Evolutionary conservation across 2,329 filamentous ascomycete genomes (phyloP).

Genomic region (Fonsecaea pedrosoi): DNA sequence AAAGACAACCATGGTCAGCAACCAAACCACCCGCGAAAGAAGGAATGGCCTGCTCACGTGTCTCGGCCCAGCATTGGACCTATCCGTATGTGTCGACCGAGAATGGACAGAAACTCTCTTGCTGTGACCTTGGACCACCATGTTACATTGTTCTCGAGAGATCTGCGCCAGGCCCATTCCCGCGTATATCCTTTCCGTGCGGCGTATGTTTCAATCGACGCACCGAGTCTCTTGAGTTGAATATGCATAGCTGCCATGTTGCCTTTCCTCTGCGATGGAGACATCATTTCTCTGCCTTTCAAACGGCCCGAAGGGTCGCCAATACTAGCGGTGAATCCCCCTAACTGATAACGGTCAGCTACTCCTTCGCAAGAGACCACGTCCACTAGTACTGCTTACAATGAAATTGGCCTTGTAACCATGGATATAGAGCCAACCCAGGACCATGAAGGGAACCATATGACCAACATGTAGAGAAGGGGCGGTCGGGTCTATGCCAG

Average conservation of each 20-base stretch:
- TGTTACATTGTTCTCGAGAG: constrained; percentile 77
- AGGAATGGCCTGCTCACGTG: constrained; percentile 66
- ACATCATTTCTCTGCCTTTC: constrained; percentile 48
- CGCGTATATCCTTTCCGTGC: constrained; percentile 68
- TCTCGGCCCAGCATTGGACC: constrained; percentile 89
- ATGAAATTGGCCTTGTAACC: constrained; percentile 54
- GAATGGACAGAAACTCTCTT: constrained; percentile 74
- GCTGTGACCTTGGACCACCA: constrained; percentile 80
- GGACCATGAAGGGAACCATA: constrained; percentile 59
- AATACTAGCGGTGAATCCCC: constrained; percentile 54
- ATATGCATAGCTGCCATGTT: constrained; percentile 58
- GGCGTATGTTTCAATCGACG: constrained; percentile 72
- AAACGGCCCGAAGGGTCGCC: constrained; percentile 56
- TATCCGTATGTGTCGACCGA: constrained; percentile 77
- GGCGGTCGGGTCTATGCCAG: constrained; percentile 58
- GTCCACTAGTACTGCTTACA: constrained; percentile 44
- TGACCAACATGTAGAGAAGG: constrained; percentile 59
- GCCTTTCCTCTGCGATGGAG: constrained; percentile 50
- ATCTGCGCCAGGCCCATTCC: constrained; percentile 70
- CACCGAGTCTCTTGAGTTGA: constrained; percentile 69
- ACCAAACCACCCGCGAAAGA: background rate
- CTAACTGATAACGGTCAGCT: constrained; percentile 46
- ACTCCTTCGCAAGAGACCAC: background rate
- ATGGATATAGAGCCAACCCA: constrained; percentile 58
- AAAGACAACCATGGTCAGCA: constrained; percentile 3